phyloP scores from a whole-genome alignment of 2,329 filamentous ascomycete species.

The Fusarium drepaniforme region DNA sequence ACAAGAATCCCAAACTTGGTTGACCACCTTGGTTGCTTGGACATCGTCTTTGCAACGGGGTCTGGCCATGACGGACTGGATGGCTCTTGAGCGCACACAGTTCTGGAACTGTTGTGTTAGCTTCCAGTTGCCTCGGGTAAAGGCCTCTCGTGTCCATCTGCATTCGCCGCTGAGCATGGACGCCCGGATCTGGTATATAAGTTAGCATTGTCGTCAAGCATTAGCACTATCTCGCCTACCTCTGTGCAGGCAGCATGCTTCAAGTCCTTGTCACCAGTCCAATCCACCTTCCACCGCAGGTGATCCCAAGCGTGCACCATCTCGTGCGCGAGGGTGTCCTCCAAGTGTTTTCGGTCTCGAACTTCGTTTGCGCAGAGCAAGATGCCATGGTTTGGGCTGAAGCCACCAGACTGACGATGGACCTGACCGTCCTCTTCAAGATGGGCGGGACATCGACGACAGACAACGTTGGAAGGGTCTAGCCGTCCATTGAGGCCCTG shows the following conservation, averaged over 20 bases:
- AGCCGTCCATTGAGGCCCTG: conserved; percentile 82
- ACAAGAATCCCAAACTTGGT: conserved; percentile 99
- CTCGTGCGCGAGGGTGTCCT: conserved; percentile 96
- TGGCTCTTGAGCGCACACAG: conserved; percentile 86
- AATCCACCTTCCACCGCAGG: conserved; percentile 90
- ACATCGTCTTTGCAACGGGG: conserved; percentile 87
- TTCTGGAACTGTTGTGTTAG: conserved; percentile 94
- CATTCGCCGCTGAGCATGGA: conserved; percentile 95
- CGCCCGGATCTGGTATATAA: conserved; percentile 79
- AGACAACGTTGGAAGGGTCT: conserved; percentile 81
- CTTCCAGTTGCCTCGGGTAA: conserved; percentile 86
- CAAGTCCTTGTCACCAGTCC: conserved; percentile 76
- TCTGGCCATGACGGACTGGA: conserved; percentile 81
- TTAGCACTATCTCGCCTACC: conserved; percentile 60
- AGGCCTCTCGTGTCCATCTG: conserved; percentile 87
- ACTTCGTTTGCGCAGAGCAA: conserved; percentile 94
- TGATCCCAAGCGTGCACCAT: conserved; percentile 99
- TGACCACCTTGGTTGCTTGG: conserved; percentile 88
- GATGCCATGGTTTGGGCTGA: conserved; percentile 88
- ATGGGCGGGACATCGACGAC: conserved; percentile 78
- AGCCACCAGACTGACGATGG: conserved; percentile 81
- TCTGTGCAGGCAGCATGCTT: conserved; percentile 95
- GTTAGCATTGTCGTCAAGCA: background rate
- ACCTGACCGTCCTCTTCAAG: conserved; percentile 69
- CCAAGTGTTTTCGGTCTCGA: conserved; percentile 81